A percentile compares a stretch with the other conserved stretches of the same genome.
Conservation (phyloP, 345 rosid genomes). For the Gossypium longicalyx region DNA sequence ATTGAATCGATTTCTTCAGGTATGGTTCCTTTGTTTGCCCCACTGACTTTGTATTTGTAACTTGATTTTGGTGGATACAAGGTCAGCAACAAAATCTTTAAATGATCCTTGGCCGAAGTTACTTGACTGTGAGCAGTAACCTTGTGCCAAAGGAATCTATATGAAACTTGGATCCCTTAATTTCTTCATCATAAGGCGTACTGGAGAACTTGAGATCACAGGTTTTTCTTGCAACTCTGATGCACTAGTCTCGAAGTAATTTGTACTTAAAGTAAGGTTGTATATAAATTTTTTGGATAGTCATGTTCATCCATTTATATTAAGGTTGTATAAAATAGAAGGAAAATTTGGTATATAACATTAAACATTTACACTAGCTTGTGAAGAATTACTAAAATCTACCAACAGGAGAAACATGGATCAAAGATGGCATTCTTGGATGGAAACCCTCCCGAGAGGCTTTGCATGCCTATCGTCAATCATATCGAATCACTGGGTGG, state of each 20-base stretch:
- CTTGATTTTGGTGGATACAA: slow-evolving; percentile 4
- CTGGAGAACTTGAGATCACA: not conserved
- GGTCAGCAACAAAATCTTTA: not conserved
- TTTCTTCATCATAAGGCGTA: not conserved
- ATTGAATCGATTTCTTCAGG: slow-evolving; percentile 94
- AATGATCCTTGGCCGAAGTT: not conserved
- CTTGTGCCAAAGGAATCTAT: not conserved
- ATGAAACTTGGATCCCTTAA: slow-evolving; percentile 6
- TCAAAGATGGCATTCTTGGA: slow-evolving; percentile 98
- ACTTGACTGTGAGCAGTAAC: not conserved
- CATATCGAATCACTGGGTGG: slow-evolving; percentile 79
- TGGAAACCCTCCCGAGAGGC: slow-evolving; percentile 96
- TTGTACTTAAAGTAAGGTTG: not conserved
- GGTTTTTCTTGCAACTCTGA: not conserved
- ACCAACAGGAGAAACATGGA: slow-evolving; percentile 86
- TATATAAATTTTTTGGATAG: not conserved
- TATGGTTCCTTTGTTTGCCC: slow-evolving; percentile 18
- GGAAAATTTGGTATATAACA: not conserved
- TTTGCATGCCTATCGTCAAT: slow-evolving; percentile 75
- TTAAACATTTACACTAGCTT: not conserved
- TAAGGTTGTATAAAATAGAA: not conserved
- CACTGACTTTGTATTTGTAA: not conserved
- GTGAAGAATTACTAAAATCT: slow-evolving; percentile 12
- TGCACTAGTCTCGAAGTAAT: not conserved
- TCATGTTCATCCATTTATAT: not conserved